Conservation (phyloP, 2,329 filamentous ascomycete species). For the Fusarium fujikuroi region DNA sequence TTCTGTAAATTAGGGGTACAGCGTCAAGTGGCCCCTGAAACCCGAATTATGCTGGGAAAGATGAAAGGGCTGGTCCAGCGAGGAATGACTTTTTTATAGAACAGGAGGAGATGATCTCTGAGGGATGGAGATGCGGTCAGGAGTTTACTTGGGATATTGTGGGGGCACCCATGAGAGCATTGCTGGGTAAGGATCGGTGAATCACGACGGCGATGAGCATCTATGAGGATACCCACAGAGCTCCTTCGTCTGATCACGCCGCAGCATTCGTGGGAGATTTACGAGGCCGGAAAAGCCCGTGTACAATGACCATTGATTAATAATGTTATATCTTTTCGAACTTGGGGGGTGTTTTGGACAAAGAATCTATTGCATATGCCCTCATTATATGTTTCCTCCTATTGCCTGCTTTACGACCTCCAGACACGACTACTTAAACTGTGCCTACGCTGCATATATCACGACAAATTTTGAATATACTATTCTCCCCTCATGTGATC, state of each 20-base stretch:
- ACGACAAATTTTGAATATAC: not conserved
- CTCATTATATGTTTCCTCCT: slow-evolving; percentile 20
- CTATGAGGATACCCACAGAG: slow-evolving; percentile 28
- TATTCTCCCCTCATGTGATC: not conserved
- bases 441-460: not conserved
- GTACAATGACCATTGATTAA: slow-evolving; percentile 58
- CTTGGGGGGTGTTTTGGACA: slow-evolving; percentile 42
- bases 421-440: not conserved
- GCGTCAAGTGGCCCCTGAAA: not conserved
- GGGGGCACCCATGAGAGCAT: slow-evolving; percentile 11
- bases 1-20: slow-evolving; percentile 71
- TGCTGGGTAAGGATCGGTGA: slow-evolving; percentile 16
- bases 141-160: slow-evolving; percentile 26
- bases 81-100: slow-evolving; percentile 43
- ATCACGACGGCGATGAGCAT: slow-evolving; percentile 10
- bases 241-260: slow-evolving; percentile 15
- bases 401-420: not conserved
- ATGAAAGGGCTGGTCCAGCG: slow-evolving; percentile 20
- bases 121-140: slow-evolving; percentile 20
- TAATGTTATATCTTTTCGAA: slow-evolving; percentile 52
- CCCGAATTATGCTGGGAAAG: not conserved
- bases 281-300: slow-evolving; percentile 49
- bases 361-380: slow-evolving; percentile 40
- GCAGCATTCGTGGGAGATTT: slow-evolving; percentile 36
- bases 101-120: slow-evolving; percentile 27